Evolutionary conservation across 805 yeast species (phyloP).

Genomic region (Kodamaea jinghongensis): DNA sequence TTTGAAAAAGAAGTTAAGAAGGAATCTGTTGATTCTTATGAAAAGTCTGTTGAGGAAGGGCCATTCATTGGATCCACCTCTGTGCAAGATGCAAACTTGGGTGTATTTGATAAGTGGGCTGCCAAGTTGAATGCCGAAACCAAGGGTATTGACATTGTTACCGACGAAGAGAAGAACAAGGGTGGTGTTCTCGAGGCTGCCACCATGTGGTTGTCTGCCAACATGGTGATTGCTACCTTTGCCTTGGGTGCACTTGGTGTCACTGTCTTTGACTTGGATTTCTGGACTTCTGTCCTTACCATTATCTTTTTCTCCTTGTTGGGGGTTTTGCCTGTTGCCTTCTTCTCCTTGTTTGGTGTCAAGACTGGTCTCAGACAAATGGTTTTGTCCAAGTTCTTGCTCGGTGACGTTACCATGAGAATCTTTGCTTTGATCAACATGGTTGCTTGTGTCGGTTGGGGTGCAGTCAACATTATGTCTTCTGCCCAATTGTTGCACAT

Average conservation of each 20-base stretch:
- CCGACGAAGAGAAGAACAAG: conserved; percentile 75
- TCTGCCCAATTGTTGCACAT: conserved; percentile 80
- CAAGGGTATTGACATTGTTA: conserved; percentile 78
- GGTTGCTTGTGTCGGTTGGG: conserved; percentile 93
- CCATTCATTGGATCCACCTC: conserved; percentile 18
- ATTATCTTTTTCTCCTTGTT: conserved; percentile 71
- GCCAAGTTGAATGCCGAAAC: conserved; percentile 40
- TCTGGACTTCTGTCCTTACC: conserved; percentile 66
- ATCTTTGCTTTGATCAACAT: conserved; percentile 74
- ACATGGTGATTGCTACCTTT: conserved; percentile 80
- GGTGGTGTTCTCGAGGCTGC: conserved; percentile 67
- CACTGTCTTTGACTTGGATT: conserved; percentile 61
- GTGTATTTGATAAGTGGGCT: conserved; percentile 32
- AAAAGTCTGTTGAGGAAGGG: conserved; percentile 23
- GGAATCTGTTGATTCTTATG: conserved; percentile 20
- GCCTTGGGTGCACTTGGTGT: conserved; percentile 67
- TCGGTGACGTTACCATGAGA: conserved; percentile 74
- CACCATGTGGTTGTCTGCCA: conserved; percentile 89
- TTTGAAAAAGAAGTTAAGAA: conserved; percentile 18
- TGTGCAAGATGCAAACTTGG: conserved; percentile 24
- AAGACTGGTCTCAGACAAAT: conserved; percentile 85
- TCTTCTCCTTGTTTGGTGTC: conserved; percentile 79
- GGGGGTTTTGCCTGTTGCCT: conserved; percentile 80
- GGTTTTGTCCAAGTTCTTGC: conserved; percentile 72
- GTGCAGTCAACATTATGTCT: conserved; percentile 87